Percentiles rank a stretch among this genome's conserved stretches.
Evolutionary conservation across 352 stramenopile species (phyloP).

Genomic region (Achlya hypogyna): DNA sequence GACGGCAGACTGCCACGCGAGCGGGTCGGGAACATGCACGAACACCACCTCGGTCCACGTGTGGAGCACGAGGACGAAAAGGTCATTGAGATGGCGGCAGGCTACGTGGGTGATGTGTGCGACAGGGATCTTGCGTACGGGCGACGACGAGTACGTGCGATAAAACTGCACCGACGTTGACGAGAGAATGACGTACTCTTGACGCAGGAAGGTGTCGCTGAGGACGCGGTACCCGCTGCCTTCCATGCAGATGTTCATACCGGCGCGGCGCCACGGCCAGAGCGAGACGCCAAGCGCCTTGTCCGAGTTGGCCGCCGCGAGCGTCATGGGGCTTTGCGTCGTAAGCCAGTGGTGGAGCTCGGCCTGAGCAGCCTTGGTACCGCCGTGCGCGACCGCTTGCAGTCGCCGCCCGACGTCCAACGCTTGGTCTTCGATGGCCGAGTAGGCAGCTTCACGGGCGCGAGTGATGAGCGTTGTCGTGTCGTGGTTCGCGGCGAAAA

Average conservation of each 20-base stretch:
- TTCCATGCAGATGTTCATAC: slow-evolving; percentile 54
- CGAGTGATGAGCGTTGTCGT: slow-evolving; percentile 22
- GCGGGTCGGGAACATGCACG: slow-evolving; percentile 12
- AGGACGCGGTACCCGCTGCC: slow-evolving; percentile 48
- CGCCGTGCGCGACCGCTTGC: slow-evolving; percentile 21
- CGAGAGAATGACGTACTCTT: slow-evolving; percentile 66
- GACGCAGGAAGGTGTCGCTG: slow-evolving; percentile 39
- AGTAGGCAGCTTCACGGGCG: slow-evolving; percentile 57
- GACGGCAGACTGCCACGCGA: slow-evolving; percentile 2
- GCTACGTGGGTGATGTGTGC: slow-evolving; percentile 37
- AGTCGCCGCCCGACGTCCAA: slow-evolving; percentile 34
- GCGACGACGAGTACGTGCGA: slow-evolving; percentile 44
- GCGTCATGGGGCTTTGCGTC: slow-evolving; percentile 32
- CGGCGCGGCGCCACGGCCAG: slow-evolving; percentile 34
- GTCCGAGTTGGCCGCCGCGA: slow-evolving; percentile 28
- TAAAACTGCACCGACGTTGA: slow-evolving; percentile 52
- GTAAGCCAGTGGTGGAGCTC: slow-evolving; percentile 56
- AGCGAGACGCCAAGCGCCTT: slow-evolving; percentile 58
- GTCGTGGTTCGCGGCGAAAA: background rate
- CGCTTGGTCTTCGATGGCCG: slow-evolving; percentile 50
- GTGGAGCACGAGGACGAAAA: slow-evolving; percentile 25
- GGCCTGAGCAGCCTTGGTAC: slow-evolving; percentile 28
- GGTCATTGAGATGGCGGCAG: slow-evolving; percentile 24
- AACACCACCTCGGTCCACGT: slow-evolving; percentile 22
- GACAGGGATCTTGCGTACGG: slow-evolving; percentile 34